A percentile compares a stretch with the other conserved stretches of the same genome.
Evolutionary conservation across 2,329 filamentous ascomycete species (phyloP).

Genomic region (Aspergillus glaucus): DNA sequence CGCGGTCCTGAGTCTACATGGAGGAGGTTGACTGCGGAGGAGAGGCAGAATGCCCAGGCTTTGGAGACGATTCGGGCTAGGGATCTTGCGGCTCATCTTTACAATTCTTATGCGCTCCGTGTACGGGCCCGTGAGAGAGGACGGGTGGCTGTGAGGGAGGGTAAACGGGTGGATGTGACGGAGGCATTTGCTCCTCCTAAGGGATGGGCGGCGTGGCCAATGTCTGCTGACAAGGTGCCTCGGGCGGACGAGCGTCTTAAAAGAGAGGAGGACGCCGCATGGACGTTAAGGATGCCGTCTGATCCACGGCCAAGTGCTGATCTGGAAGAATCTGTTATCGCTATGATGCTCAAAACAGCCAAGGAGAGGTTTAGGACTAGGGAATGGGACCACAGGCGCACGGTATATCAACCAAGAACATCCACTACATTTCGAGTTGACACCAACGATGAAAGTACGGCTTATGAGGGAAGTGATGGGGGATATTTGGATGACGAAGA

Average conservation of each 20-base stretch:
- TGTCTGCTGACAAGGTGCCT: constrained; percentile 58
- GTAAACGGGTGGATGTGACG: constrained; percentile 5
- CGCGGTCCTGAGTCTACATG: constrained; percentile 62
- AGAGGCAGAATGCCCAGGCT: constrained; percentile 60
- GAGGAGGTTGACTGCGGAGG: constrained; percentile 83
- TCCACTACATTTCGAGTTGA: constrained; percentile 8
- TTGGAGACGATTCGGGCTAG: constrained; percentile 58
- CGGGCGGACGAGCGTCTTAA: constrained; percentile 46
- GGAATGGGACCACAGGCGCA: constrained; percentile 23
- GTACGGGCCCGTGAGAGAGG: constrained; percentile 28
- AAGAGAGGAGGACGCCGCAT: constrained; percentile 45
- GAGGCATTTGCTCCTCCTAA: constrained; percentile 43
- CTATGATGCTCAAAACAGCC: constrained; percentile 58
- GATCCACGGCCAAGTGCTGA: constrained; percentile 50
- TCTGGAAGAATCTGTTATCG: constrained; percentile 65
- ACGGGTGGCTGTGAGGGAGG: constrained; percentile 4
- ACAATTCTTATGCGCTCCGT: constrained; percentile 68
- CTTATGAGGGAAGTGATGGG: constrained; percentile 14
- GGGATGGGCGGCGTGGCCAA: constrained; percentile 80
- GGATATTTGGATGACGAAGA: constrained; percentile 7
- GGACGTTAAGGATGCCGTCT: constrained; percentile 45
- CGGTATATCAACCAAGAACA: constrained; percentile 4
- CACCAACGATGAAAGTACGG: constrained; percentile 12
- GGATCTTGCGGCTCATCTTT: constrained; percentile 71
- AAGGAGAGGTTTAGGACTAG: constrained; percentile 56